A percentile compares a stretch with the other conserved stretches of the same genome.
Evolutionary conservation across 441 rosid genomes (phyloP).

Genomic region (Euphorbia corollata): DNA sequence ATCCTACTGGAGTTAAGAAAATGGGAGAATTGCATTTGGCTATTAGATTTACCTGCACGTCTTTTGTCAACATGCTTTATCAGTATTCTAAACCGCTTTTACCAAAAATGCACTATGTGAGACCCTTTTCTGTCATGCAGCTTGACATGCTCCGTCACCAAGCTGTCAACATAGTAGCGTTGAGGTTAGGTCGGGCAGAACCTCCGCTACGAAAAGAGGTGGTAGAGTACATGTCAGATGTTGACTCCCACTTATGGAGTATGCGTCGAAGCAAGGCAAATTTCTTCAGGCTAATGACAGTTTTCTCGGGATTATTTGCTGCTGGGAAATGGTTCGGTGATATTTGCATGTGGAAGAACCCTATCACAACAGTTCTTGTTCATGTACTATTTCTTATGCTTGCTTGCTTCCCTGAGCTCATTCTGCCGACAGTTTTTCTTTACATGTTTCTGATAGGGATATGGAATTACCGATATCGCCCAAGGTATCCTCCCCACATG

Average conservation of each 20-base stretch:
- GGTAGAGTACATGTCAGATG: slow-evolving; percentile 86
- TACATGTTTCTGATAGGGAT: slow-evolving; percentile 89
- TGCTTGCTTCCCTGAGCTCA: slow-evolving; percentile 81
- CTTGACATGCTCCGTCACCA: slow-evolving; percentile 84
- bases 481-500: slow-evolving; percentile 92
- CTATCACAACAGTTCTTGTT: slow-evolving; percentile 73
- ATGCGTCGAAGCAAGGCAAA: slow-evolving; percentile 90
- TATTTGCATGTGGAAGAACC: slow-evolving; percentile 78
- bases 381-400: slow-evolving; percentile 82
- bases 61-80: slow-evolving; percentile 74
- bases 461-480: slow-evolving; percentile 84
- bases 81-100: slow-evolving; percentile 65
- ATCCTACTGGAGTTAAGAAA: slow-evolving; percentile 77
- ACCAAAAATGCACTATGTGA: slow-evolving; percentile 87
- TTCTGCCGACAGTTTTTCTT: slow-evolving; percentile 72
- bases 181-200: slow-evolving; percentile 77
- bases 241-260: slow-evolving; percentile 87
- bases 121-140: slow-evolving; percentile 79
- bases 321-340: slow-evolving; percentile 73
- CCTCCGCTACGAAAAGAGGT: slow-evolving; percentile 85
- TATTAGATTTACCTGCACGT: slow-evolving; percentile 68
- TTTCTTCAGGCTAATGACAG: slow-evolving; percentile 74
- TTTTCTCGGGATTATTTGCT: slow-evolving; percentile 69
- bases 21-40: slow-evolving; percentile 93
- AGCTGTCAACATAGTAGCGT: slow-evolving; percentile 75